Evolutionary conservation across 1,284 basidiomycete species (phyloP), one percentile per base, ranked within the genome.

Genomic region (Thecaphora thlaspeos): DNA sequence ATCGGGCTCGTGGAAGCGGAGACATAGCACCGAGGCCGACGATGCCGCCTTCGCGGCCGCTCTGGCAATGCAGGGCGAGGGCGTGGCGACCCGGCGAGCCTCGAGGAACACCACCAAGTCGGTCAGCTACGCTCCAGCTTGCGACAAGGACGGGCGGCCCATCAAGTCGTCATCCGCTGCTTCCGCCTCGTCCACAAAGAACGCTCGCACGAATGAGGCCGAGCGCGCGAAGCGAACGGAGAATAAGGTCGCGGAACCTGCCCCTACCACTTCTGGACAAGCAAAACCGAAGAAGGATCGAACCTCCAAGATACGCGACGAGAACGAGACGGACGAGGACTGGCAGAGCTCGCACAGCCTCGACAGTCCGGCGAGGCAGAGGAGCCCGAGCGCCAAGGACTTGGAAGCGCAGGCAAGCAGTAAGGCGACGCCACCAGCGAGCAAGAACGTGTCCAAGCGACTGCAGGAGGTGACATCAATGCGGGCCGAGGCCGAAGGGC

Each of bases 21-120:
- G 14, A 14, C 32, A 34, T 8, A 11, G 32, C 32, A 23, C 26
- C 3, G 26, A 47, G 7, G 32, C 46, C 10, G 60, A 53, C 24
- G 61, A 64, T 17, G 61, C 61, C 28, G 61, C 56, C 22, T 55
- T 53, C 8, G 61, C 61, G 22, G 61, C 61, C 7, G 41, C 26
- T 5, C 48, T 64, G 0, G 61, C 61, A 9, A 48, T 50, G 5
- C 54, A 61, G 21, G 61, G 59, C 18, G 56, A 55, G 45, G 50
- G 41, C 1, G 47, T 63, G 1, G 55, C 61, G 19, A 43, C 43
- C 15, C 50, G 56, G 3, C 49, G 56, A 5, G 53, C 61, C 2
- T 53, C 56, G 3, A 49, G 61, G 1, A 44, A 17, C 39, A 43
- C 48, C 15, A 41, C 50, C 23, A 59, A 57, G 30, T 39, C 54